These are phyloP conservation scores for Backusella tarrabulga DNA, from an alignment of 192 early-diverging fungal genomes.

Conservation along the genomic window DNA sequence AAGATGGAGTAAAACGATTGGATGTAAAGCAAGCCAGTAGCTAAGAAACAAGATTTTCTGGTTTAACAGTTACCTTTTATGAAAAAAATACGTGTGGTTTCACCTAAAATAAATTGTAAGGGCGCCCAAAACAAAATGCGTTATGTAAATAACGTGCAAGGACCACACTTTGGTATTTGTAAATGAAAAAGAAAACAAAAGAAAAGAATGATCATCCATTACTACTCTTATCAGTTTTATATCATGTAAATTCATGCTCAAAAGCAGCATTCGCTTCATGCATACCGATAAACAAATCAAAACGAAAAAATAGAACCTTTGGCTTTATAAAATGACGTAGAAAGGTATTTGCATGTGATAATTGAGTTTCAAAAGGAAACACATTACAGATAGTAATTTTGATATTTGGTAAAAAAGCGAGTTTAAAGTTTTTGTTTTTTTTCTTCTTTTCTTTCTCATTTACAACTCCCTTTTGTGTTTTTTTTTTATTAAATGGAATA, in stretches of 20 bases:
- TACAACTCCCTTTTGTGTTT: background rate
- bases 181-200: background rate
- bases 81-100: background rate
- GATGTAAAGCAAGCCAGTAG: background rate
- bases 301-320: background rate
- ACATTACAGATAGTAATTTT: too few species aligned
- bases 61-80: background rate
- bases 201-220: background rate
- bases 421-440: background rate
- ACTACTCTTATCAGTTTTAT: background rate
- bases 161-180: background rate
- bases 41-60: background rate
- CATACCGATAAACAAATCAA: background rate
- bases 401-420: background rate
- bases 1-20: background rate
- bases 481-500: slow-evolving; percentile 49
- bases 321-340: background rate
- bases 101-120: background rate
- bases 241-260: background rate
- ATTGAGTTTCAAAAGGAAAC: background rate
- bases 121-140: background rate
- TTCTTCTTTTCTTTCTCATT: background rate
- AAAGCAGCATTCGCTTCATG: background rate
- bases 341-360: background rate
- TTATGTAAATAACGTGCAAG: background rate